These are phyloP conservation scores for Hura crepitans DNA, from an alignment of 441 rosid genomes.

Conservation along the genomic window DNA sequence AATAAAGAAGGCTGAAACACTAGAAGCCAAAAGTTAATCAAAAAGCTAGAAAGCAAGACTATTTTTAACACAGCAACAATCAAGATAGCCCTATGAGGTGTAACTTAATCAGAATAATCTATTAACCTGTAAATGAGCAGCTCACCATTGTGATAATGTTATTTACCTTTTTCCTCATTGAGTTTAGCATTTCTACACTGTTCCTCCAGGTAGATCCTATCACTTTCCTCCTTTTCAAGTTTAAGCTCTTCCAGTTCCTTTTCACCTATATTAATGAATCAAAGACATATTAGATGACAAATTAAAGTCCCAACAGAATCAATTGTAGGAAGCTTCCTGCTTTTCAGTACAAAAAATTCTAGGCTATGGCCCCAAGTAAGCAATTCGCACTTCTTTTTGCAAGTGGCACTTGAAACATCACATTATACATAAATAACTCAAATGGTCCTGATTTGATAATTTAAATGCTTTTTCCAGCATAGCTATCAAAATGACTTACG, in stretches of 20 bases:
- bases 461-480: background rate
- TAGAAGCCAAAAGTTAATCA: constrained; percentile 2
- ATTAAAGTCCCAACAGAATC: constrained; percentile 10
- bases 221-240: constrained; percentile 47
- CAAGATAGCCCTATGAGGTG: background rate
- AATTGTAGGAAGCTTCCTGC: background rate
- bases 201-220: constrained; percentile 46
- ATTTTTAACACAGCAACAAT: background rate
- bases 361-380: background rate
- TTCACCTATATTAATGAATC: constrained; percentile 46
- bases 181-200: constrained; percentile 38
- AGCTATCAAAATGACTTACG: constrained; percentile 39
- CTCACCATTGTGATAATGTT: background rate
- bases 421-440: background rate
- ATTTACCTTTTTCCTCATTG: constrained; percentile 64
- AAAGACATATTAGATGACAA: background rate
- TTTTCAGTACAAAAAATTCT: background rate
- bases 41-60: background rate
- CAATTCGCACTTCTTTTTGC: constrained; percentile 4
- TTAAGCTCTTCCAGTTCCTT: constrained; percentile 59
- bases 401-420: background rate
- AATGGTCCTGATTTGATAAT: constrained; percentile 7
- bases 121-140: background rate
- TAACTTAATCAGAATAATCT: background rate
- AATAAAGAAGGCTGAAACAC: constrained; percentile 6